phyloP scores from a whole-genome alignment of 371 early-diverging fungal species.

The Haplosporangium sp. region DNA sequence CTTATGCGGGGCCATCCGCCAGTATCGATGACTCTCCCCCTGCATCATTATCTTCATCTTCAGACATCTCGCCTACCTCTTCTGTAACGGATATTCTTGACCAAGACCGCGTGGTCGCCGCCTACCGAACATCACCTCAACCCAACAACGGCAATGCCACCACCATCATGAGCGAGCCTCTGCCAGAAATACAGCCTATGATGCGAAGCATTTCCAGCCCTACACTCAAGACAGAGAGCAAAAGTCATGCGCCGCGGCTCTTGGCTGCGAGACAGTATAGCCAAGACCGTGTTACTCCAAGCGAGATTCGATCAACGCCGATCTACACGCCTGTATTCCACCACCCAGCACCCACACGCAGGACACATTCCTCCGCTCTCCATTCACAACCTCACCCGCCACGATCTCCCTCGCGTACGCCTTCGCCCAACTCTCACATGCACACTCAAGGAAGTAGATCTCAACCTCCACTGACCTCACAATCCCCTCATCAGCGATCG shows the following conservation, averaged over 20 bases:
- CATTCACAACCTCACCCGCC: constrained; percentile 1
- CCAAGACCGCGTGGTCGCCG: neutral
- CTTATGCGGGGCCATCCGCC: neutral
- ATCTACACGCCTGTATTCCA: constrained; percentile 22
- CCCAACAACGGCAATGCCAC: neutral
- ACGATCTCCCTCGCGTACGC: constrained; percentile 14
- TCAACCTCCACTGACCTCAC: neutral
- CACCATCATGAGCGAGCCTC: constrained; percentile 8
- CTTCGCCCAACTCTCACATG: constrained; percentile 15
- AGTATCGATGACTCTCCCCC: constrained; percentile 19
- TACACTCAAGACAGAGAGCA: neutral
- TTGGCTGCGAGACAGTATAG: no score
- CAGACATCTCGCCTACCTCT: constrained; percentile 10
- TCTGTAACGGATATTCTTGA: constrained; percentile 4
- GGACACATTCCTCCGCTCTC: neutral
- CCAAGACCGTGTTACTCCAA: neutral
- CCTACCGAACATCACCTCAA: constrained; percentile 4
- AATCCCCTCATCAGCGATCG: no score
- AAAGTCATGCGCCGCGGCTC: neutral
- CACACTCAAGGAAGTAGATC: neutral
- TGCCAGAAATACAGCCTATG: constrained; percentile 6
- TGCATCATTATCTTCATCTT: constrained; percentile 15
- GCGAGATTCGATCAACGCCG: constrained; percentile 21
- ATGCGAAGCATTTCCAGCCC: constrained; percentile 5
- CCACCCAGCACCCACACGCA: constrained; percentile 7